Evolutionary conservation across 73 alveolate species (phyloP).

Genomic region (Paramecium biaurelia): DNA sequence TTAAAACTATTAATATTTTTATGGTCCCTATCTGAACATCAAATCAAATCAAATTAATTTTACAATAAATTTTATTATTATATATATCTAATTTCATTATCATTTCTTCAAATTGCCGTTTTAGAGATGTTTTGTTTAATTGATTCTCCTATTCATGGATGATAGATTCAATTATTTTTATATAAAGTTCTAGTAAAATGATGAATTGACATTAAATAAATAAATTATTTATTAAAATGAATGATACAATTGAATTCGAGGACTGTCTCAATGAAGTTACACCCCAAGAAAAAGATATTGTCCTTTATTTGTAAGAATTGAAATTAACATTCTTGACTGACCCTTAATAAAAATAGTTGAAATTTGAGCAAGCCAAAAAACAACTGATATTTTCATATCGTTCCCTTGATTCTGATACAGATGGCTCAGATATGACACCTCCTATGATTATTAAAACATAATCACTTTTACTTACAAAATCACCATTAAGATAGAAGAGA

Average conservation of each 20-base stretch:
- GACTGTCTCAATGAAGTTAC: background rate
- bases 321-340: background rate
- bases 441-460: background rate
- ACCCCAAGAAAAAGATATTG: background rate
- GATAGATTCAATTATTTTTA: background rate
- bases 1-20: background rate
- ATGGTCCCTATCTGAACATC: background rate
- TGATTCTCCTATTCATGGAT: background rate
- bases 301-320: background rate
- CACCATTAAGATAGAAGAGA: background rate
- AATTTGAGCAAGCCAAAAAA: background rate
- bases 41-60: background rate
- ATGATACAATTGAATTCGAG: background rate
- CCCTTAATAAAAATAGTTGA: background rate
- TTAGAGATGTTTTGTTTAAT: background rate
- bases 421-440: background rate
- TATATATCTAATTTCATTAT: background rate
- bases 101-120: background rate
- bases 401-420: background rate
- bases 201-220: background rate
- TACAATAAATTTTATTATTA: background rate
- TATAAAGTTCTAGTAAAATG: too few relatives aligned
- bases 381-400: background rate
- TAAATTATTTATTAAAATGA: background rate
- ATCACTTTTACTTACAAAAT: background rate